Conservation (phyloP, 495 filamentous ascomycete genomes). For the Astrothelium subdiscretum region DNA sequence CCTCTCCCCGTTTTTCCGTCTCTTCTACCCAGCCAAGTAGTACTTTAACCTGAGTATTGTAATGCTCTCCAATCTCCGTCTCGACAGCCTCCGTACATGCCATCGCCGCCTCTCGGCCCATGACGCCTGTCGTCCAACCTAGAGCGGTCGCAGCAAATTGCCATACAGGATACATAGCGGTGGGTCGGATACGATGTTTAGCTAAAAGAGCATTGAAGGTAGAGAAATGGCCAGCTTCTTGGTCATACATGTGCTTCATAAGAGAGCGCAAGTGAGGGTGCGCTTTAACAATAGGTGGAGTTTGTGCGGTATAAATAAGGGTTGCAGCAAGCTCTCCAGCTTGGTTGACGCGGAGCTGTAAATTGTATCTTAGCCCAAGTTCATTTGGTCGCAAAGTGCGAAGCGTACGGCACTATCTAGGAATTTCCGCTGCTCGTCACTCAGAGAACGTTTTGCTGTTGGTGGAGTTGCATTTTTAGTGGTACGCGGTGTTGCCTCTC, state of each 20-base stretch:
- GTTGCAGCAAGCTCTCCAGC: constrained; percentile 34
- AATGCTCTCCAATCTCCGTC: constrained; percentile 93
- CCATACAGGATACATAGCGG: constrained; percentile 90
- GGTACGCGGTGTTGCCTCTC: constrained; percentile 2
- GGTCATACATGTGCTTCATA: constrained; percentile 97
- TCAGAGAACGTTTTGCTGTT: constrained; percentile 50
- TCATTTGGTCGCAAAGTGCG: constrained; percentile 5
- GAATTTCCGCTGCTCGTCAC: constrained; percentile 54
- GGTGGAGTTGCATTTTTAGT: constrained; percentile 19
- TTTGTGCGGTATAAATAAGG: constrained; percentile 41
- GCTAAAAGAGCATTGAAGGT: constrained; percentile 79
- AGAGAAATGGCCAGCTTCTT: constrained; percentile 75
- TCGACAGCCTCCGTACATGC: constrained; percentile 97
- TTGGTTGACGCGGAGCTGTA: constrained; percentile 33
- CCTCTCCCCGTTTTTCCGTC: constrained; percentile 52
- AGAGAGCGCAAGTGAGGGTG: constrained; percentile 79
- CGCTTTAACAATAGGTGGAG: constrained; percentile 53
- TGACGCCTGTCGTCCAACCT: constrained; percentile 78
- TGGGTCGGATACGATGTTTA: constrained; percentile 84
- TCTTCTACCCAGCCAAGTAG: constrained; percentile 70
- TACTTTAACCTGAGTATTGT: constrained; percentile 78
- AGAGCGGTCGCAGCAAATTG: constrained; percentile 68
- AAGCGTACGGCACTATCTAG: constrained; percentile 59
- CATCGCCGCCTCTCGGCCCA: constrained; percentile 94
- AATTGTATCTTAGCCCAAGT: constrained; percentile 8